Conservation (phyloP, 306 rosid genomes). For the Calophaca sinica region DNA sequence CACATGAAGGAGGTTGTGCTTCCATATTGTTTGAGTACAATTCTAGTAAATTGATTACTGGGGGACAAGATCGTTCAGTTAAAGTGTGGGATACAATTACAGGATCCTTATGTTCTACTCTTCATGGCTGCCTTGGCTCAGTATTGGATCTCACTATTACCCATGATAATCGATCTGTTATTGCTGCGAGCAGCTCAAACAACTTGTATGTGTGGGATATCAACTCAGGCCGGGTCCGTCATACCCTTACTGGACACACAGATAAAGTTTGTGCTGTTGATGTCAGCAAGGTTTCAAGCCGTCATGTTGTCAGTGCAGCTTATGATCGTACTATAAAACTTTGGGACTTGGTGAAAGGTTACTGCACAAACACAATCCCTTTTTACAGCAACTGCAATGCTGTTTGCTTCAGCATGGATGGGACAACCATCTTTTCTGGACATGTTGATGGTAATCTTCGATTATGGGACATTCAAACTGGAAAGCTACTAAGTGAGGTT, state of each 20-base stretch:
- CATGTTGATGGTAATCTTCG: slow-evolving; percentile 97
- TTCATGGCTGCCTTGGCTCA: slow-evolving; percentile 91
- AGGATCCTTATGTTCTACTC: slow-evolving; percentile 68
- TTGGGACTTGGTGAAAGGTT: slow-evolving; percentile 96
- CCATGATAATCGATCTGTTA: slow-evolving; percentile 83
- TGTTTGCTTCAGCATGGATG: slow-evolving; percentile 86
- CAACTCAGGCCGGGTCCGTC: slow-evolving; percentile 81
- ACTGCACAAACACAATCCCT: slow-evolving; percentile 87
- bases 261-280: slow-evolving; percentile 99
- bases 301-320: slow-evolving; percentile 89
- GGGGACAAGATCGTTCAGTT: slow-evolving; percentile 90
- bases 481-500: slow-evolving; percentile 86
- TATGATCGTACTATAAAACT: slow-evolving; percentile 95
- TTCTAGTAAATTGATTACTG: slow-evolving; percentile 81
- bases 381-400: slow-evolving; percentile 90
- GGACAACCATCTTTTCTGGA: slow-evolving; percentile 88
- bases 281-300: slow-evolving; percentile 86
- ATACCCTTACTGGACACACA: slow-evolving; percentile 86
- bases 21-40: slow-evolving; percentile 79
- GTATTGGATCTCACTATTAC: slow-evolving; percentile 87
- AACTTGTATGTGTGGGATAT: slow-evolving; percentile 90
- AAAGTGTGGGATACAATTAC: slow-evolving; percentile 91
- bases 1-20: slow-evolving; percentile 98
- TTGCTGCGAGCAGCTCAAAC: slow-evolving; percentile 99
- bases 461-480: slow-evolving; percentile 86